Conservation (phyloP, 176 grass and related monocot genomes). For the Aegilops bicornis region DNA sequence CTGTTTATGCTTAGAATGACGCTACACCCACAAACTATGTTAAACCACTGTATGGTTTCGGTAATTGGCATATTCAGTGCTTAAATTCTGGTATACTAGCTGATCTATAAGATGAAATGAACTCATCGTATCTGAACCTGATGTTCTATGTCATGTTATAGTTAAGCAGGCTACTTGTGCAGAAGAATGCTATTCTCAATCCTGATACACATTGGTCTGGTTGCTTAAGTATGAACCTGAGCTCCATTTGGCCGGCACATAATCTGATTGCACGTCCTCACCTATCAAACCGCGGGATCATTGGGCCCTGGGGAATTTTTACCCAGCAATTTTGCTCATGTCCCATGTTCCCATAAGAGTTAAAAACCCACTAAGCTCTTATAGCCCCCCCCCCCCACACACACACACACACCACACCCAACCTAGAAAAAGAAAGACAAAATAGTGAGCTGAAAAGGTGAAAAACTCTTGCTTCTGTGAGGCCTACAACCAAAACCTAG, state of each 20-base stretch:
- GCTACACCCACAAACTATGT: not conserved
- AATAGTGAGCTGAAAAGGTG: not conserved
- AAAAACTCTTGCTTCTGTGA: not conserved
- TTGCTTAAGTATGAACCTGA: not conserved
- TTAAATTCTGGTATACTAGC: not conserved
- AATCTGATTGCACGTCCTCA: not conserved
- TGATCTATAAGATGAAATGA: not conserved
- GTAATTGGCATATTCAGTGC: not conserved
- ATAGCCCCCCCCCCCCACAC: not conserved
- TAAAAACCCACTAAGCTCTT: not conserved
- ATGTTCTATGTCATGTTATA: not conserved
- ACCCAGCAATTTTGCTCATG: not conserved
- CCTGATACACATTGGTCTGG: not conserved
- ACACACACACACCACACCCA: conserved; percentile 16
- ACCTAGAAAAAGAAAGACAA: not conserved
- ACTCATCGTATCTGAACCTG: not conserved
- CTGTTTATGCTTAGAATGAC: not conserved
- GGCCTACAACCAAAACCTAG: not conserved
- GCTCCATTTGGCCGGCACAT: not conserved
- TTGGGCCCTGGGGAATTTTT: not conserved
- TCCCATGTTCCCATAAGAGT: not conserved
- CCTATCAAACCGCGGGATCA: not conserved
- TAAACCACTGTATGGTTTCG: not conserved
- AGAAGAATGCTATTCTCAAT: not conserved
- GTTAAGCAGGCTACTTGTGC: not conserved